These are phyloP conservation scores for Angomonas ambiguus DNA, from an alignment of 208 protist species.

Conservation along the genomic window DNA sequence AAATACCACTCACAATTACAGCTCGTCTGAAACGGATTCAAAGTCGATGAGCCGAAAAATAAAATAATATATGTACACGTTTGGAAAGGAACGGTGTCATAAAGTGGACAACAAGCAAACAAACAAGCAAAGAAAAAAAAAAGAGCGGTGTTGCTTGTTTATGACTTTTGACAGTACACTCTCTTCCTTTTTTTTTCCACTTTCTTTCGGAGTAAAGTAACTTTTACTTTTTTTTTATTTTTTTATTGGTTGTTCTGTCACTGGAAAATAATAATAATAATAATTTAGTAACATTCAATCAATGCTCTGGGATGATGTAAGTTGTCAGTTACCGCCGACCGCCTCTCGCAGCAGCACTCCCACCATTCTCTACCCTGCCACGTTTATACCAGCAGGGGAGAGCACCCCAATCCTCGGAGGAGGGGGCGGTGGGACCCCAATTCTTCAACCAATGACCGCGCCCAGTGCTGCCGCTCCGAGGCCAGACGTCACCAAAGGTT, in stretches of 20 bases:
- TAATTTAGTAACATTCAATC: not conserved
- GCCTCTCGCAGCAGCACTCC: not conserved
- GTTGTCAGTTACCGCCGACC: slow-evolving; percentile 2
- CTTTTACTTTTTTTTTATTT: not conserved
- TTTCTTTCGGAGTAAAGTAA: not conserved
- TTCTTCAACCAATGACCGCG: not conserved
- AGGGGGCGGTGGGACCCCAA: not conserved
- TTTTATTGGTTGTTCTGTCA: not conserved
- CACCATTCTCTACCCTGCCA: slow-evolving; percentile 1
- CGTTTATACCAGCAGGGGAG: not conserved
- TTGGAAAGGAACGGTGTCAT: not conserved
- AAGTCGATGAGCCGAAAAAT: too few species aligned
- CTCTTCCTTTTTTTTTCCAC: slow-evolving; percentile 2
- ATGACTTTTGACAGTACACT: not conserved
- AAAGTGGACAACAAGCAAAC: not conserved
- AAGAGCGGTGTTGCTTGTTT: not conserved
- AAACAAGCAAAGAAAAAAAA: not conserved
- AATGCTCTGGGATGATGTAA: not conserved
- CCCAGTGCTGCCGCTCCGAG: not conserved
- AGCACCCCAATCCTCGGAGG: not conserved
- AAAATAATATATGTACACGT: too few species aligned
- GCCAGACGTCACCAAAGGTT: too few species aligned
- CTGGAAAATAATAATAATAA: too few species aligned
- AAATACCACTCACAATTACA: too few species aligned
- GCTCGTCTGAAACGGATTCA: too few species aligned